Conservation (phyloP, 2,329 filamentous ascomycete species). For the Chaetomium sp. region DNA sequence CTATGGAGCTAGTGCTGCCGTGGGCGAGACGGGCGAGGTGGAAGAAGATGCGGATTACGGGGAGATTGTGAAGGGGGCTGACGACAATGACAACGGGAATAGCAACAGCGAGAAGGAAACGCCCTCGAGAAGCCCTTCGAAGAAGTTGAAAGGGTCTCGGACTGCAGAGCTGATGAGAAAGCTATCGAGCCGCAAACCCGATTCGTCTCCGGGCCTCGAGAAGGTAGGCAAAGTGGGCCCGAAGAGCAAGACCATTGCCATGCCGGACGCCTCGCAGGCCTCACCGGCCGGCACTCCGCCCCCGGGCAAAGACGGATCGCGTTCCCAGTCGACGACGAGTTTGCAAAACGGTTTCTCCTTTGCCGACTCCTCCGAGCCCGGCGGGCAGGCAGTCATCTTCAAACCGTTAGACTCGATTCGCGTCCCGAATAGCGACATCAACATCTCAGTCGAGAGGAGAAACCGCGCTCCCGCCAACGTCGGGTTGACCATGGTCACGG, state of each 20-base stretch:
- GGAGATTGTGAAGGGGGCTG: slow-evolving; percentile 28
- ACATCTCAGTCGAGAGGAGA: slow-evolving; percentile 84
- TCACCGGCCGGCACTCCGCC: slow-evolving; percentile 21
- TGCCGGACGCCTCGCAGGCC: slow-evolving; percentile 26
- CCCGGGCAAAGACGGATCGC: slow-evolving; percentile 13
- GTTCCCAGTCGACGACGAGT: slow-evolving; percentile 27
- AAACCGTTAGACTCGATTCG: slow-evolving; percentile 68
- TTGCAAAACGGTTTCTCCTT: slow-evolving; percentile 26
- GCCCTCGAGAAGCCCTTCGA: slow-evolving; percentile 32
- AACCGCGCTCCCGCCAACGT: slow-evolving; percentile 77
- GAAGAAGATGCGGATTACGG: slow-evolving; percentile 44
- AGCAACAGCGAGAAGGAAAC: slow-evolving; percentile 34
- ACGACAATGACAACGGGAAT: slow-evolving; percentile 15
- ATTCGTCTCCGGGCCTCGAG: slow-evolving; percentile 29
- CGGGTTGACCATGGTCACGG: slow-evolving; percentile 86
- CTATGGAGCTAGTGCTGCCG: slow-evolving; percentile 38
- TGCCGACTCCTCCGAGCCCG: slow-evolving; percentile 51
- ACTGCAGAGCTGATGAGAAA: slow-evolving; percentile 31
- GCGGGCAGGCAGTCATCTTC: slow-evolving; percentile 76
- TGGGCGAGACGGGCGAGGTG: slow-evolving; percentile 27
- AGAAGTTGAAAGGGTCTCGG: slow-evolving; percentile 28
- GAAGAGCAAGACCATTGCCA: slow-evolving; percentile 39
- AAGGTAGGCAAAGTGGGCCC: slow-evolving; percentile 22
- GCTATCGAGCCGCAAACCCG: slow-evolving; percentile 30
- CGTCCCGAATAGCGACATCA: slow-evolving; percentile 81